These are phyloP conservation scores for Beverwykella pulmonaria DNA, from an alignment of 495 filamentous ascomycete genomes.

Conservation along the genomic window DNA sequence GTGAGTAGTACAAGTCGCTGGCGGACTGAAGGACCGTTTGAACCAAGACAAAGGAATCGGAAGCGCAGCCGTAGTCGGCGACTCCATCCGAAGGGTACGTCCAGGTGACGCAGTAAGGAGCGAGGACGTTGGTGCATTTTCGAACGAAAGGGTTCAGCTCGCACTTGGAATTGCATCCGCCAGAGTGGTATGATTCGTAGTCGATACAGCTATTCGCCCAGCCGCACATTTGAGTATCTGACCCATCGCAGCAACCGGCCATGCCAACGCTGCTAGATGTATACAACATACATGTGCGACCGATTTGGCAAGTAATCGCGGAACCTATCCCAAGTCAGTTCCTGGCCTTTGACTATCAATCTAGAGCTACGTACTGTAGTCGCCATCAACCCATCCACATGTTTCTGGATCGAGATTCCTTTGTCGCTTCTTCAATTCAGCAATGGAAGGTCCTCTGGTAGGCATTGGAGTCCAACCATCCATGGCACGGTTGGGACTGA, in stretches of 20 bases:
- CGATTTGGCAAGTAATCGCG: constrained; percentile 15
- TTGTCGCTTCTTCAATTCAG: constrained; percentile 24
- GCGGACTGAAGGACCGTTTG: constrained; percentile 24
- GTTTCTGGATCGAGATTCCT: constrained; percentile 19
- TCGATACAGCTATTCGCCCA: constrained; percentile 35
- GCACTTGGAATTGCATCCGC: constrained; percentile 23
- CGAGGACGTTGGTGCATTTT: constrained; percentile 27
- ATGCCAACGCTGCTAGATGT: constrained; percentile 19
- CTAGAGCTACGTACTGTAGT: constrained; percentile 14
- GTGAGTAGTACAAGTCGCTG: constrained; percentile 4
- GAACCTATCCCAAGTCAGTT: constrained; percentile 16
- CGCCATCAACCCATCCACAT: constrained; percentile 33
- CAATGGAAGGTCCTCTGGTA: constrained; percentile 28
- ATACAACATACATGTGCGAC: constrained; percentile 32
- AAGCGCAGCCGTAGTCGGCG: constrained; percentile 31
- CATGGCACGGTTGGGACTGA: constrained; percentile 7
- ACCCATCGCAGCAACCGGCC: constrained; percentile 33
- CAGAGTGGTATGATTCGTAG: constrained; percentile 9
- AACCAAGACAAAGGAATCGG: neutral
- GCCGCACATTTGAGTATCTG: constrained; percentile 32
- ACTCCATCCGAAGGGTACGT: constrained; percentile 29
- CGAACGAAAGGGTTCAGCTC: constrained; percentile 29
- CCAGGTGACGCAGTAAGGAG: constrained; percentile 38
- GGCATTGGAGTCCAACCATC: constrained; percentile 29
- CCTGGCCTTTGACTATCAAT: neutral